Evolutionary conservation across 148 eudicot species (phyloP).

Genomic region (Camellia lanceoleosa): DNA sequence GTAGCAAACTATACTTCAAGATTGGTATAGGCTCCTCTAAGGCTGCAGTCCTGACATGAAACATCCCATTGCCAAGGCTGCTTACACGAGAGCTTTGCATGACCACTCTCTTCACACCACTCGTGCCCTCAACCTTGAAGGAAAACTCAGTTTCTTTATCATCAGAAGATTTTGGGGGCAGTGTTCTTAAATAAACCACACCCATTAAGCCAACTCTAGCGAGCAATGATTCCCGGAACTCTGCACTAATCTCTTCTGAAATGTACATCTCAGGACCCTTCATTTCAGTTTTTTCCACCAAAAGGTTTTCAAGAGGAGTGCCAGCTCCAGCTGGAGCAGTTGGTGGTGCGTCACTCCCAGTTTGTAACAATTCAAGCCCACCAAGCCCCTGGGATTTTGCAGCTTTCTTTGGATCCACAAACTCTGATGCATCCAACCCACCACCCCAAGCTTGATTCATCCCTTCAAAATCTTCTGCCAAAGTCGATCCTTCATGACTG

Average conservation of each 20-base stretch:
- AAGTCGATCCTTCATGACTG: slow-evolving; percentile 67
- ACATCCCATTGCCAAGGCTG: slow-evolving; percentile 82
- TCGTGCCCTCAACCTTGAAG: slow-evolving; percentile 70
- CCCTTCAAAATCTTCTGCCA: slow-evolving; percentile 94
- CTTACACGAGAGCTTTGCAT: slow-evolving; percentile 71
- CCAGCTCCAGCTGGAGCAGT: slow-evolving; percentile 40
- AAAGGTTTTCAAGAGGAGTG: slow-evolving; percentile 61
- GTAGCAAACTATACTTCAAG: slow-evolving; percentile 70
- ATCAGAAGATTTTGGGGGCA: slow-evolving; percentile 67
- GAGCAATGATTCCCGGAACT: slow-evolving; percentile 86
- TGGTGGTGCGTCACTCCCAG: slow-evolving; percentile 56
- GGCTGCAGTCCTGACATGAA: slow-evolving; percentile 70
- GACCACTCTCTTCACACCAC: slow-evolving; percentile 60
- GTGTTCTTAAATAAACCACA: slow-evolving; percentile 61
- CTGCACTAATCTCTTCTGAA: slow-evolving; percentile 75
- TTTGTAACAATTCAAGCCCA: slow-evolving; percentile 83
- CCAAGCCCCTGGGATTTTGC: slow-evolving; percentile 70
- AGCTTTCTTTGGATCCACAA: slow-evolving; percentile 67
- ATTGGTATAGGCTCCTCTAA: slow-evolving; percentile 77
- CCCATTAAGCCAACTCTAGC: slow-evolving; percentile 84
- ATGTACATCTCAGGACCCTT: slow-evolving; percentile 89
- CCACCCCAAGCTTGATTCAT: slow-evolving; percentile 97
- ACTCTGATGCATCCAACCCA: slow-evolving; percentile 97
- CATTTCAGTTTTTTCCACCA: slow-evolving; percentile 79
- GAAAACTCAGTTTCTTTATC: slow-evolving; percentile 93